Evolutionary conservation across 352 stramenopile species (phyloP), one percentile per base, ranked within the genome.

Genomic region (Globisporangium camurandrum): DNA sequence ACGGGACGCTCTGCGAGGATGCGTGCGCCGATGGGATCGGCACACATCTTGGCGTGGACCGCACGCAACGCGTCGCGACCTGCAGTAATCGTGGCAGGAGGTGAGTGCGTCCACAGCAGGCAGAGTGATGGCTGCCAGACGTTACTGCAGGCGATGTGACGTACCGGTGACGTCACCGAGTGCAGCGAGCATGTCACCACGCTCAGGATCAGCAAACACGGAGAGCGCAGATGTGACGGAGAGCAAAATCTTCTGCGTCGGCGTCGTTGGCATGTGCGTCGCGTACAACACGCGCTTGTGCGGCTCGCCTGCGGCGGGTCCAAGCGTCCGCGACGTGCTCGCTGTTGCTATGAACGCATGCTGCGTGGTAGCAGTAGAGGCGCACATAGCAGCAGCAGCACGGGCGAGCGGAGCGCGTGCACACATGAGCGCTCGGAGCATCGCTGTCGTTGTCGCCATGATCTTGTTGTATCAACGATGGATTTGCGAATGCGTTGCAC

Each of bases 131-230:
- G 46, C n/a, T 37, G 44, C 36, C 3, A 40, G 12, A n/a, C n/a
- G n/a, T n/a, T 40, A 8, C 14, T 40, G 36, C 36, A 23, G 17
- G 4, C 12, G 10, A 14, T 16, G 8, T n/a, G 31, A 9, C 34
- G 33, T 30, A 47, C 87, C 92, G 1, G 95, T 98, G 28, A 96
- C 81, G 66, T 99, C 96, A 20, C 93, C 96, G 7, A 99, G 70
- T 16, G 76, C 71, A 4, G 95, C 95, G 14, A 99, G 78, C 70
- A 97, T 96, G 69, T 99, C 96, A 22, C 76, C 93, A 27, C 95
- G 85, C 45, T 96, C 91, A 2, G 96, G 95, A 62, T 98, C 83
- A 4, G 54, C 30, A 30, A 98, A 79, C 10, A 97, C 95, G 0
- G 82, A 84, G 31, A 96, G 60, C 10, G 93, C 93, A 33, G 91